These are phyloP conservation scores for Collybia mongolica DNA, from an alignment of 768 basidiomycete species.

Conservation along the genomic window DNA sequence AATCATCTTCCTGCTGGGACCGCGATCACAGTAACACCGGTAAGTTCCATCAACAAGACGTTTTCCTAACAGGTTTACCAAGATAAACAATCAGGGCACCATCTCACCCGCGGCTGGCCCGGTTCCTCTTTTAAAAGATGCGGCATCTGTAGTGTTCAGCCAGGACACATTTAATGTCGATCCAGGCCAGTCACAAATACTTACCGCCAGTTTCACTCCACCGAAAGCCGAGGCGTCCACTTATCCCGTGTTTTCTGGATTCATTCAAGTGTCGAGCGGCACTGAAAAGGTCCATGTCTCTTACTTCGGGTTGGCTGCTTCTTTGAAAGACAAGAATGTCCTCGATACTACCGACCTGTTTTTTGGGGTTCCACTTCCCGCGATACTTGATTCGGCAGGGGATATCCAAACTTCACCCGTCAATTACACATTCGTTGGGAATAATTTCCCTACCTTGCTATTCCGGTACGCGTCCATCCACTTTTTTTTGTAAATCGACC, in stretches of 20 bases:
- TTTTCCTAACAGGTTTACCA: background rate
- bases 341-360: background rate
- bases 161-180: constrained; percentile 41
- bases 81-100: constrained; percentile 27
- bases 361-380: background rate
- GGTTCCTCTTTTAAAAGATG: constrained; percentile 42
- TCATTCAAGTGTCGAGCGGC: constrained; percentile 41
- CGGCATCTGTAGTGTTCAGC: constrained; percentile 47
- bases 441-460: background rate
- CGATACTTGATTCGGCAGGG: background rate
- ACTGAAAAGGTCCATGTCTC: constrained; percentile 38
- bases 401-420: background rate
- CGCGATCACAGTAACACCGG: constrained; percentile 42
- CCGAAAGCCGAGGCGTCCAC: constrained; percentile 43
- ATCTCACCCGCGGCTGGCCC: constrained; percentile 46
- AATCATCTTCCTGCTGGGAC: constrained; percentile 56
- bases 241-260: constrained; percentile 61
- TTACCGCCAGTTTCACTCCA: constrained; percentile 40
- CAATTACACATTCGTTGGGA: background rate
- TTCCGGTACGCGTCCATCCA: background rate
- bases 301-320: constrained; percentile 43
- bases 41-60: constrained; percentile 18
- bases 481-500: background rate
- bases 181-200: constrained; percentile 37
- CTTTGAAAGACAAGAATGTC: constrained; percentile 23